Percentiles rank a stretch among this genome's conserved stretches.
These are phyloP conservation scores for Lanmaoa rubissima DNA, from an alignment of 768 basidiomycete species.

Conservation along the genomic window DNA sequence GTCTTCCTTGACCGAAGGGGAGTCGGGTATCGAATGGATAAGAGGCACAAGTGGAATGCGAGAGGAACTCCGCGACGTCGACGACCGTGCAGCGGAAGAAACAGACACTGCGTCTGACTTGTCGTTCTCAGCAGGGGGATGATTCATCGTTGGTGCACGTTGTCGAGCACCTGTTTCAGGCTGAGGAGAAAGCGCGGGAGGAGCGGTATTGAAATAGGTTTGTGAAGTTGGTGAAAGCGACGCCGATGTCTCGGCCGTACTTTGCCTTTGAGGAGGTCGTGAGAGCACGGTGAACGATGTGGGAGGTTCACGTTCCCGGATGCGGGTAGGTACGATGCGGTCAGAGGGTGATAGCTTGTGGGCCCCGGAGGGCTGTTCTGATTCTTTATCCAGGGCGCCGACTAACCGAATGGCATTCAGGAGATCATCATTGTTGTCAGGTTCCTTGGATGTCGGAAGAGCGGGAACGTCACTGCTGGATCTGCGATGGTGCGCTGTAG, in stretches of 20 bases:
- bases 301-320: slow-evolving; percentile 53
- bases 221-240: slow-evolving; percentile 14
- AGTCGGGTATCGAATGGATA: slow-evolving; percentile 31
- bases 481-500: slow-evolving; percentile 15
- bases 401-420: slow-evolving; percentile 33
- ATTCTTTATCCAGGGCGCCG: slow-evolving; percentile 24
- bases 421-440: slow-evolving; percentile 30
- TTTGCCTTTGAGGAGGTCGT: slow-evolving; percentile 44
- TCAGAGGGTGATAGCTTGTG: slow-evolving; percentile 9
- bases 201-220: not conserved
- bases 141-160: slow-evolving; percentile 7
- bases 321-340: slow-evolving; percentile 50
- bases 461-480: slow-evolving; percentile 16
- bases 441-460: slow-evolving; percentile 3
- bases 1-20: slow-evolving; percentile 30
- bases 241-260: slow-evolving; percentile 13
- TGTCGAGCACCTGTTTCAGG: slow-evolving; percentile 14
- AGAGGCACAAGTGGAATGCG: slow-evolving; percentile 31
- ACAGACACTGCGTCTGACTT: slow-evolving; percentile 30
- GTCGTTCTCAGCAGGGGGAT: slow-evolving; percentile 17
- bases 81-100: slow-evolving; percentile 21
- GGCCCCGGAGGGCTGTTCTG: slow-evolving; percentile 11
- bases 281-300: slow-evolving; percentile 64
- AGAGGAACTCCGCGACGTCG: slow-evolving; percentile 23
- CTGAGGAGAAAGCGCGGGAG: slow-evolving; percentile 8